These are phyloP conservation scores for Plenodomus biglobosus DNA, from an alignment of 2,329 filamentous ascomycete species.

Conservation along the genomic window DNA sequence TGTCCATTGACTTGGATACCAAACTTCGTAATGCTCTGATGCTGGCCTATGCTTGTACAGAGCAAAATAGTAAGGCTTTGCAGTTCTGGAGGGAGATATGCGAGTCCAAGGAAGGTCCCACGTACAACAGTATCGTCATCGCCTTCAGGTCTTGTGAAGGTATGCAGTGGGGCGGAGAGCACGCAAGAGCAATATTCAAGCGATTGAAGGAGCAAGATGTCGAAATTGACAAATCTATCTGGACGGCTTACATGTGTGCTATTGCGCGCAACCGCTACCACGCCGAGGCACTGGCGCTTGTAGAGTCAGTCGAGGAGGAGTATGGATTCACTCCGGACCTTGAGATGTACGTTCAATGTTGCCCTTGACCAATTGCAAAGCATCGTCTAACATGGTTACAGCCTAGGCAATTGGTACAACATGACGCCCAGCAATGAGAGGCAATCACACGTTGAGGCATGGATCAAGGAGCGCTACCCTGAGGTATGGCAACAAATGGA, in stretches of 20 bases:
- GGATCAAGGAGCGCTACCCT: constrained; percentile 70
- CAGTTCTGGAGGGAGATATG: constrained; percentile 84
- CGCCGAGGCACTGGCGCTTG: constrained; percentile 65
- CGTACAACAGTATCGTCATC: constrained; percentile 76
- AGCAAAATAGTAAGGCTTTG: constrained; percentile 65
- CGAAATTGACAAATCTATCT: constrained; percentile 71
- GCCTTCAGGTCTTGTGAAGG: constrained; percentile 79
- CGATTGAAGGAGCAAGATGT: constrained; percentile 74
- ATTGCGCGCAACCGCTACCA: constrained; percentile 72
- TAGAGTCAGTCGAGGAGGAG: constrained; percentile 67
- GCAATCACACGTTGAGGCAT: constrained; percentile 71
- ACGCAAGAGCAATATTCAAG: constrained; percentile 64
- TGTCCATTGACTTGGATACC: constrained; percentile 75
- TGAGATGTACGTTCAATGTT: constrained; percentile 64
- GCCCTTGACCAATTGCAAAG: background rate
- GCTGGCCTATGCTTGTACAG: constrained; percentile 76
- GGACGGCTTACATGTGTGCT: constrained; percentile 74
- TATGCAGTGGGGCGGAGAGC: constrained; percentile 48
- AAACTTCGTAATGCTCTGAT: constrained; percentile 81
- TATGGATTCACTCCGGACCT: constrained; percentile 68
- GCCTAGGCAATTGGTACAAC: constrained; percentile 76
- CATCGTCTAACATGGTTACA: constrained; percentile 39
- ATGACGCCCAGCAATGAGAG: constrained; percentile 65
- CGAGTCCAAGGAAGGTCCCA: constrained; percentile 81
- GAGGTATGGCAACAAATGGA: constrained; percentile 68